Evolutionary conservation across 176 grass and related monocot species (phyloP).

Genomic region (Triticum timopheevii): DNA sequence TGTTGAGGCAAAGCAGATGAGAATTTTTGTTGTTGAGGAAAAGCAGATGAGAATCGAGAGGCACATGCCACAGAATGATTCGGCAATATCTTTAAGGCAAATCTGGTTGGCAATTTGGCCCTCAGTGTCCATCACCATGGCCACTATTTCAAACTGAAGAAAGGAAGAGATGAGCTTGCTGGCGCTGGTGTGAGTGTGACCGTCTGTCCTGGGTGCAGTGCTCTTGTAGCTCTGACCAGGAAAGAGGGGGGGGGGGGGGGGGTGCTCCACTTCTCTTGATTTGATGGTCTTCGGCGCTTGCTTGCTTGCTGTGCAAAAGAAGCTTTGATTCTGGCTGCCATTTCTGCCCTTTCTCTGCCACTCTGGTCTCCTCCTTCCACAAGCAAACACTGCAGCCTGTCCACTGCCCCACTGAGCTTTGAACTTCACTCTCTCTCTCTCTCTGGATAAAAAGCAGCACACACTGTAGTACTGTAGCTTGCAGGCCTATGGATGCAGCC

Average conservation of each 20-base stretch:
- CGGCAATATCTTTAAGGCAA: background rate
- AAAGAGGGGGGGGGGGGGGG: background rate
- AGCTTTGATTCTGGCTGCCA: slow-evolving; percentile 63
- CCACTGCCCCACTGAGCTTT: background rate
- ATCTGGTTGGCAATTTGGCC: background rate
- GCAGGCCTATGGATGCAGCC: slow-evolving; percentile 17
- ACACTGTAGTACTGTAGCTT: background rate
- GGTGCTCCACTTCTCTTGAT: background rate
- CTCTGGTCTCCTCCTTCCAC: slow-evolving; percentile 51
- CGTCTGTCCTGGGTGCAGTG: slow-evolving; percentile 31
- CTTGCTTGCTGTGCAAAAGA: slow-evolving; percentile 65
- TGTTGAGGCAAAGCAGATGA: background rate
- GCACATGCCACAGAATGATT: slow-evolving; percentile 6
- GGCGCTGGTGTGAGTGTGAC: background rate
- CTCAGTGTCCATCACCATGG: background rate
- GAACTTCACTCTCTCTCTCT: background rate
- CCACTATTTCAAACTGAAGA: slow-evolving; percentile 18
- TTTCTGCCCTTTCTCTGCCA: slow-evolving; percentile 26
- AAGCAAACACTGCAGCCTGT: slow-evolving; percentile 56
- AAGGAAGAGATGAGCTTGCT: slow-evolving; percentile 1
- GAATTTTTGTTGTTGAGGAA: too few species aligned
- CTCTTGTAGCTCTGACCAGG: slow-evolving; percentile 41
- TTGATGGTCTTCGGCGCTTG: slow-evolving; percentile 46
- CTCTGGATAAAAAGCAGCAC: slow-evolving; percentile 26
- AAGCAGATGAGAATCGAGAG: background rate